phyloP scores from a whole-genome alignment of 495 filamentous ascomycete genomes.

The Tirmania nivea region DNA sequence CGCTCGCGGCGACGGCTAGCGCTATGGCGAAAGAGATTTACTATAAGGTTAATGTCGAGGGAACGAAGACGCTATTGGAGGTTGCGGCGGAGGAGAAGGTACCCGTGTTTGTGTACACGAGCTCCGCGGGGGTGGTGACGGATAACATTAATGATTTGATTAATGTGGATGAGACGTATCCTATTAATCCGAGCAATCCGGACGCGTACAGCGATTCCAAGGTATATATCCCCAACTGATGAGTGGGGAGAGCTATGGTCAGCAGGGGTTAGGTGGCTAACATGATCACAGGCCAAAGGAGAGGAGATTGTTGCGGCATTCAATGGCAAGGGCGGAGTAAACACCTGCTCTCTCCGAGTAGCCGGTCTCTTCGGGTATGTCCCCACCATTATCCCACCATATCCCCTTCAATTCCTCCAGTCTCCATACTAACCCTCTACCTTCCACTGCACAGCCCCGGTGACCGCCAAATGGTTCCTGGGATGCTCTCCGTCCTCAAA shows the following conservation, averaged over 20 bases:
- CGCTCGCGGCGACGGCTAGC: conserved; percentile 25
- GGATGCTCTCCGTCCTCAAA: conserved; percentile 42
- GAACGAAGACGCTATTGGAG: conserved; percentile 57
- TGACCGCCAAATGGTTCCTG: conserved; percentile 42
- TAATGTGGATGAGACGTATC: conserved; percentile 78
- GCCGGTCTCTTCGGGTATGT: conserved; percentile 77
- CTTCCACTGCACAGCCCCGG: conserved; percentile 20
- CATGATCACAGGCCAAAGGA: conserved; percentile 46
- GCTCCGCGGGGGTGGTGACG: conserved; percentile 68
- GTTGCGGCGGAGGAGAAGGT: conserved; percentile 53
- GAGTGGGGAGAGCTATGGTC: neutral
- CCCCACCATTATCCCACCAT: neutral
- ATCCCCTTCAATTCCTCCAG: neutral
- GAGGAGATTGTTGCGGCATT: conserved; percentile 66
- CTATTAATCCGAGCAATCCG: conserved; percentile 46
- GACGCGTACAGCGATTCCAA: conserved; percentile 90
- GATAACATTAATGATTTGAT: conserved; percentile 61
- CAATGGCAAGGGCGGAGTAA: conserved; percentile 50
- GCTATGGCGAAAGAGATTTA: conserved; percentile 35
- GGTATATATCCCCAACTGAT: conserved; percentile 23
- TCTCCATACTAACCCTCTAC: neutral
- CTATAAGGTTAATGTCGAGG: conserved; percentile 80
- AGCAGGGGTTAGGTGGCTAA: conserved; percentile 2
- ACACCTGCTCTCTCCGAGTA: conserved; percentile 64
- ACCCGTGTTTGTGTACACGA: conserved; percentile 88